Base-by-base conservation (phyloP, 768 basidiomycete species). In the Peribolospora baueri region DNA sequence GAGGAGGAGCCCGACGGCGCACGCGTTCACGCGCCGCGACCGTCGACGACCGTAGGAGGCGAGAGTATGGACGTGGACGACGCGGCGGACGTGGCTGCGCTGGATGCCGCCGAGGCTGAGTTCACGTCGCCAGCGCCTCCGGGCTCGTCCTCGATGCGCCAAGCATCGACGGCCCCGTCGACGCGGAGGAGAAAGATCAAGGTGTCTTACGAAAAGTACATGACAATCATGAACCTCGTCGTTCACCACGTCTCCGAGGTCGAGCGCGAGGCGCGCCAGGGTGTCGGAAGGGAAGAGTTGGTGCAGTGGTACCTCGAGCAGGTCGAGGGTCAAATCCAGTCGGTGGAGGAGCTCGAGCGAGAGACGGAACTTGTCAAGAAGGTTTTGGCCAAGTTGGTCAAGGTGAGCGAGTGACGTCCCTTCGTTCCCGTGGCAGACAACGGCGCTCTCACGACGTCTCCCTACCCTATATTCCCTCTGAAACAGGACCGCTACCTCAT, bases 261-360 rank as follows among this genome's bases (percentile, higher is more conserved):
- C 9, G 93, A 98, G 69, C 73, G 75, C 38, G 76, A 78, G 61
- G 80, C 76, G 0, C 81, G 80, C 14, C 72, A 68, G 53, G 90
- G 90, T 3, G 69, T 91, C 46, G 83, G 87, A 62, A 75, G 81
- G 48, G 87, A 91, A 60, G 90, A 93, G 61, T 73, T 98, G 54
- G 82, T 91, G 59, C 86, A 91, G 65, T 91, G 87, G 90, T 97
- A 95, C 65, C 75, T 97, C 54, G 93, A 98, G 70, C 69, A 76
- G 59, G 82, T 78, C 66, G 93, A 98, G 67, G 71, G 73, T 7
- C 82, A 87, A 58, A 70, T 97, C 45, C 76, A 80, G 59, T 79
- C 81, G 53, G 74, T 86, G 5, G 86, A 88, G 54, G 80, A 90
- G 62, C 69, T 93, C 13, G 87, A 95, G 61, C 81, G 82, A 61